These are phyloP conservation scores for Suillus subalutaceus DNA, from an alignment of 768 basidiomycete genomes.

Conservation along the genomic window DNA sequence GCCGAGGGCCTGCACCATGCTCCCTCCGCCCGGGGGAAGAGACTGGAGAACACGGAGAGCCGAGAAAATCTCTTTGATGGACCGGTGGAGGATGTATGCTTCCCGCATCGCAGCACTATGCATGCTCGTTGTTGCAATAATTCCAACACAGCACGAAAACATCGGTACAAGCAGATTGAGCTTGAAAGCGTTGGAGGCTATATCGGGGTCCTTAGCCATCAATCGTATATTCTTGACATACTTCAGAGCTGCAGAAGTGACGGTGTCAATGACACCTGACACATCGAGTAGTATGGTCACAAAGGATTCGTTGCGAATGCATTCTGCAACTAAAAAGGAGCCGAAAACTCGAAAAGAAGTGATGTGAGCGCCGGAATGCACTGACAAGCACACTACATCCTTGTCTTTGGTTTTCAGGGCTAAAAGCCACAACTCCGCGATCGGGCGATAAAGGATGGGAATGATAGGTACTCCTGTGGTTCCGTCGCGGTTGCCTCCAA, in stretches of 20 bases:
- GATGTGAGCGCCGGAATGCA: rapidly evolving
- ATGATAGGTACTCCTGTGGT: too few species aligned
- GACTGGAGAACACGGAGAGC: background rate
- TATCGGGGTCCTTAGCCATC: background rate
- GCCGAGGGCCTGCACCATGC: too few species aligned
- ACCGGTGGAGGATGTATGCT: background rate
- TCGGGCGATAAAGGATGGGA: background rate
- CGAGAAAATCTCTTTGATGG: background rate
- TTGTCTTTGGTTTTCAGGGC: background rate
- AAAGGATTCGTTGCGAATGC: background rate
- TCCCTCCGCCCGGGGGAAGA: background rate
- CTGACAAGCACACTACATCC: background rate
- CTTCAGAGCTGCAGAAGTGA: background rate
- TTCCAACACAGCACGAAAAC: background rate
- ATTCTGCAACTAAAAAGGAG: background rate
- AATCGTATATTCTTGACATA: background rate
- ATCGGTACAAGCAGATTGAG: background rate
- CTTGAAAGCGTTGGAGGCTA: background rate
- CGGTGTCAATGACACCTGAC: background rate
- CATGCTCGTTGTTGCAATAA: background rate
- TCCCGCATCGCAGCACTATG: background rate
- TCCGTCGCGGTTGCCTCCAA: background rate
- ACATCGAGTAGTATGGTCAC: background rate
- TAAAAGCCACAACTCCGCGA: background rate
- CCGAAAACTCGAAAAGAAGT: background rate